Base-by-base conservation (phyloP, 768 basidiomycete genomes). In the Strobilomyces echinocephalus region DNA sequence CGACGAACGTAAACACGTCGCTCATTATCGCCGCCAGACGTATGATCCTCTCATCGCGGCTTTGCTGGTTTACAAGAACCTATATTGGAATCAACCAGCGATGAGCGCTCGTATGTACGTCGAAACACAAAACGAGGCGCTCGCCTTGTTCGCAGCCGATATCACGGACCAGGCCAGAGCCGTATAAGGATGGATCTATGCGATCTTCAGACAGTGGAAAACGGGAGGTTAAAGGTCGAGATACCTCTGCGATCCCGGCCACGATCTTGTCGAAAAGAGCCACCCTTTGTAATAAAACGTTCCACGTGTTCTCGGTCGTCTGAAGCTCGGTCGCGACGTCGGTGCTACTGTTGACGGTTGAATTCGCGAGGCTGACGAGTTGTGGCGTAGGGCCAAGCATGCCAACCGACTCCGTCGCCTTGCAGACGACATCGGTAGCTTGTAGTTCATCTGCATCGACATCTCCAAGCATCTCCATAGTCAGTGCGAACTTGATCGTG, bases 161-260 rank as follows among this genome's bases (percentile, higher is more conserved):
- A 64, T 55, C 5, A 64, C 62, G 15, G 62, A 63, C 52, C 55
- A 63, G 12, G 62, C 59, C n/a, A 63, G 28, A 6, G 59, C 58
- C 1, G 52, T 30, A 15, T 58, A 63, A 1, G 62, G 62, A 14
- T 63, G 56, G 47, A 63, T 44, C 62, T 63, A 31, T 21, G 20
- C 3, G 26, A 28, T 15, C 14, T 41, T 60, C 12, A 58, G 49
- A 39, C 24, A 14, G 18, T 14, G 21, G 21, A 11, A 12, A n/a
- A 5, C n/a, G 3, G 41, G 21, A 24, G 16, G 2, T 1, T 14
- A 26, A 33, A 47, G 1, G 30, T 10, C 7, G 24, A 44, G 0
- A 30, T 53, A 63, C 62, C 61, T 57, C 45, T 21, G 59, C 59
- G 28, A 63, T 45, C 4, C 49, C 36, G 18, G 30, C 43, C 2